Percentiles rank a stretch among this genome's conserved stretches.
phyloP scores from a whole-genome alignment of 2,329 filamentous ascomycete genomes.

The Cercospora sp. region DNA sequence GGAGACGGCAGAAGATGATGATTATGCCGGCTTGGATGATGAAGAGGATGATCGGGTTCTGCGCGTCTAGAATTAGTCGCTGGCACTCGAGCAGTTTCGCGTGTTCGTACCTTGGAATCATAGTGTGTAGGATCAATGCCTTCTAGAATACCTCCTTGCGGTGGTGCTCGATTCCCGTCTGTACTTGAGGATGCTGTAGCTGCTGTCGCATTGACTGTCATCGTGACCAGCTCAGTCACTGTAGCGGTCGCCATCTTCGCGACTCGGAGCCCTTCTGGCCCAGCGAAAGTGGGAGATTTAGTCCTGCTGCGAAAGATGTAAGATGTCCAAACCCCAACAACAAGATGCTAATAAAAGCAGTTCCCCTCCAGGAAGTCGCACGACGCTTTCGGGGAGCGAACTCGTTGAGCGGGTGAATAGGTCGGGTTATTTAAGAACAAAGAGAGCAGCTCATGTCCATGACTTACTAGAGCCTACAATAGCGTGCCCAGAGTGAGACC shows the following conservation, averaged over 20 bases:
- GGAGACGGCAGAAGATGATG: conserved; percentile 69
- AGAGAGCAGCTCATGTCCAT: neutral
- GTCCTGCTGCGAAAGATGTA: neutral
- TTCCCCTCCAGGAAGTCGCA: neutral
- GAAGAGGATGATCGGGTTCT: conserved; percentile 71
- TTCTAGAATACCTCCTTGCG: conserved; percentile 71
- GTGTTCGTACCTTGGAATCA: conserved; percentile 53
- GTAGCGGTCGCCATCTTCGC: conserved; percentile 25
- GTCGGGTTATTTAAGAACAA: neutral
- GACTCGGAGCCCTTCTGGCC: conserved; percentile 5
- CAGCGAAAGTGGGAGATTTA: neutral
- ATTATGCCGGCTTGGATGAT: conserved; percentile 75
- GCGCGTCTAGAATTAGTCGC: neutral
- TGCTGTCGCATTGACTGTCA: conserved; percentile 22
- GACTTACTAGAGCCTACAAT: conserved; percentile 14
- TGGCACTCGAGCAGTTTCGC: too few relatives aligned
- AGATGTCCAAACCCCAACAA: neutral
- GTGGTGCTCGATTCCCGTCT: conserved; percentile 43
- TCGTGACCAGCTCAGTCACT: conserved; percentile 26
- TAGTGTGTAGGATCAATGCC: conserved; percentile 68
- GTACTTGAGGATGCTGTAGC: conserved; percentile 27
- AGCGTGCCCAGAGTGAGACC: conserved; percentile 10
- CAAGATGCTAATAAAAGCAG: neutral
- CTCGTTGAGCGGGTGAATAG: neutral
- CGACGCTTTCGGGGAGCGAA: neutral